Conservation (phyloP, 2,329 filamentous ascomycete species). For the Shiraia sp. region DNA sequence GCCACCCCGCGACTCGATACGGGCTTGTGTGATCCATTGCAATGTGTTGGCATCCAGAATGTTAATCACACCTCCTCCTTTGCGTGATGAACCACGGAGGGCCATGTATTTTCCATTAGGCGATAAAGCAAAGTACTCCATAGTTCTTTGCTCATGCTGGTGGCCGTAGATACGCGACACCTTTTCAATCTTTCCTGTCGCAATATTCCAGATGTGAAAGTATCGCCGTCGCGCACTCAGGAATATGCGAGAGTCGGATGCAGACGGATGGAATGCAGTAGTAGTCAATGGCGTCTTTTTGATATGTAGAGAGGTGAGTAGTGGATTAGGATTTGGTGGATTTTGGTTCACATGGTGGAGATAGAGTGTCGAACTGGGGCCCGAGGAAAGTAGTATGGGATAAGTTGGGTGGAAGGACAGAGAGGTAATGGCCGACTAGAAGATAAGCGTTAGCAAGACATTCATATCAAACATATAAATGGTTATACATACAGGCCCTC, state of each 20-base stretch:
- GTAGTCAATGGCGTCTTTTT: conserved; percentile 81
- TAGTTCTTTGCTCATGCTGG: conserved; percentile 79
- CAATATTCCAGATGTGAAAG: conserved; percentile 93
- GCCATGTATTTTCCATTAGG: conserved; percentile 87
- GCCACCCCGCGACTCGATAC: conserved; percentile 79
- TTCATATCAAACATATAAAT: background rate
- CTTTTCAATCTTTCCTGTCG: conserved; percentile 80
- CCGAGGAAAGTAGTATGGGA: conserved; percentile 87
- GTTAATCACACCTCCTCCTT: conserved; percentile 87
- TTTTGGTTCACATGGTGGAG: conserved; percentile 85
- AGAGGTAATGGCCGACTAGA: conserved; percentile 72
- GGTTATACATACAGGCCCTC: conserved; percentile 62
- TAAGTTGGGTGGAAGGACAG: conserved; percentile 88
- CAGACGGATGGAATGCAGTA: conserved; percentile 73
- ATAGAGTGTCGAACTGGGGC: conserved; percentile 80
- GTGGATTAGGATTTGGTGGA: conserved; percentile 79
- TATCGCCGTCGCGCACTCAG: conserved; percentile 86
- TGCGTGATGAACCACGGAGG: conserved; percentile 75
- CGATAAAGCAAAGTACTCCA: conserved; percentile 88
- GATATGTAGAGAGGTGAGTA: conserved; percentile 87
- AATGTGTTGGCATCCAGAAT: conserved; percentile 77
- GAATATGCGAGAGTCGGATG: conserved; percentile 77
- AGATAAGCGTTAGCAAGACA: conserved; percentile 13
- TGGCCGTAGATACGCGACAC: conserved; percentile 75
- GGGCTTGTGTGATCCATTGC: conserved; percentile 84